Evolutionary conservation across 2,329 filamentous ascomycete species (phyloP).

Genomic region (Talaromyces sp.): DNA sequence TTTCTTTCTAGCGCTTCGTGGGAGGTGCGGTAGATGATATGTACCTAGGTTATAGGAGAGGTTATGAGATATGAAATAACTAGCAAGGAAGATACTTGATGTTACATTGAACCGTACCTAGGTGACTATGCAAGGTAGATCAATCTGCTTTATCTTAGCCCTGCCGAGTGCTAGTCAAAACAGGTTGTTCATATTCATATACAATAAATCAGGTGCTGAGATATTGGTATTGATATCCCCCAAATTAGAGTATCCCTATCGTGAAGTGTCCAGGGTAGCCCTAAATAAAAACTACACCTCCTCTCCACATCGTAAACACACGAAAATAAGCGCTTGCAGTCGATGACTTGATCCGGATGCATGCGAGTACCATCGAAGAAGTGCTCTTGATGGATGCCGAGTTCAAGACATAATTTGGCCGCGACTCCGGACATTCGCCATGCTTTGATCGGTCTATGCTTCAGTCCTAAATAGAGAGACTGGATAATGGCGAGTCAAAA

Average conservation of each 20-base stretch:
- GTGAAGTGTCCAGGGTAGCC: no score
- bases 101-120: not conserved
- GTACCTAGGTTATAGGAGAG: not conserved
- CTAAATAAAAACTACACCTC: no score
- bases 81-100: not conserved
- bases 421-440: no score
- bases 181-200: not conserved
- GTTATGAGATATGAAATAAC: not conserved
- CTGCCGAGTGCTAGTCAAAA: not conserved
- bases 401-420: no score
- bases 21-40: not conserved
- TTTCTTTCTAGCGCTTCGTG: not conserved
- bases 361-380: no score
- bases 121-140: not conserved
- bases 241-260: not conserved
- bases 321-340: no score
- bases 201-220: not conserved
- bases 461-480: no score
- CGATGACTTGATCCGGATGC: no score
- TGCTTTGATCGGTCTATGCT: no score
- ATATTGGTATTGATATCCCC: not conserved
- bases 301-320: no score
- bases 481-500: no score
- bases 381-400: no score
- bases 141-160: not conserved